Conservation (phyloP, 2,329 filamentous ascomycete genomes). For the Arthrobotrys iridis region DNA sequence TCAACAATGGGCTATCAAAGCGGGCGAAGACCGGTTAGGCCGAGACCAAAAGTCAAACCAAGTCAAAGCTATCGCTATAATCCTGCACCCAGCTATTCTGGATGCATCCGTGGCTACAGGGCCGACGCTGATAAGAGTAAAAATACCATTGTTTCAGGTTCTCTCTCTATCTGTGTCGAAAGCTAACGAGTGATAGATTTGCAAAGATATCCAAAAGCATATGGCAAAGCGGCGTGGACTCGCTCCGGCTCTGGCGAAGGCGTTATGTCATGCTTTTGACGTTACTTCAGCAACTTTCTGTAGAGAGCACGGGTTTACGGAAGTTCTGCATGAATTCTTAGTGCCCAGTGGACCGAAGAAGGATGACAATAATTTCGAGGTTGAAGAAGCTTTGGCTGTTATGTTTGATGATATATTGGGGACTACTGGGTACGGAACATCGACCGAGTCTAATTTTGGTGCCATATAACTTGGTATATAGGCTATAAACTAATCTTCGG, state of each 20-base stretch:
- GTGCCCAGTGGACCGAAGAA: conserved; percentile 47
- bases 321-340: conserved; percentile 55
- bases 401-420: conserved; percentile 56
- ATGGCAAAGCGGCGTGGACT: conserved; percentile 56
- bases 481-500: background rate
- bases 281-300: conserved; percentile 53
- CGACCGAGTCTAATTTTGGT: background rate
- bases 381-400: conserved; percentile 54
- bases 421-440: conserved; percentile 8
- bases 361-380: conserved; percentile 57
- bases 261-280: conserved; percentile 55
- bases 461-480: background rate
- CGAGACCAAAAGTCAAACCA: conserved; percentile 47
- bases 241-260: conserved; percentile 55
- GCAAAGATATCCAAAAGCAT: conserved; percentile 54
- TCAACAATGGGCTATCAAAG: conserved; percentile 45
- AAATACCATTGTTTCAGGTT: background rate
- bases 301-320: conserved; percentile 55
- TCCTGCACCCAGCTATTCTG: conserved; percentile 39
- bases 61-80: conserved; percentile 46
- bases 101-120: conserved; percentile 51
- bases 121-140: conserved; percentile 46
- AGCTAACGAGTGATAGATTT: conserved; percentile 44
- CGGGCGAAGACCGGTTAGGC: conserved; percentile 38
- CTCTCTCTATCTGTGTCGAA: background rate